A percentile compares a stretch with the other conserved stretches of the same genome.
Evolutionary conservation across 1,139 yeast species (phyloP).

Genomic region (Magnusiomyces ingens): DNA sequence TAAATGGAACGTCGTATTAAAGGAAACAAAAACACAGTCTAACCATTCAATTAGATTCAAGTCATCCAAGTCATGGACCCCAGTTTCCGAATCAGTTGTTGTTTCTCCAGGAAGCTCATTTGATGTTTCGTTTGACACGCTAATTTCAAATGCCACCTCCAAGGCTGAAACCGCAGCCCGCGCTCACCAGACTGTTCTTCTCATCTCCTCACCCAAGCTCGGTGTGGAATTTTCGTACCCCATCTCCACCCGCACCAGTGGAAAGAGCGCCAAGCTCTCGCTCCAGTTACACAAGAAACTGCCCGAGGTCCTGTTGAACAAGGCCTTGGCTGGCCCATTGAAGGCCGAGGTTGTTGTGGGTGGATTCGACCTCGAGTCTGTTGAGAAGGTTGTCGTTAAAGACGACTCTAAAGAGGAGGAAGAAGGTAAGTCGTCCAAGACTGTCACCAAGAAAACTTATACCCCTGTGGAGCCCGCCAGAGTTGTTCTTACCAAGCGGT

Average conservation of each 20-base stretch:
- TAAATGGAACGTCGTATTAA: neutral
- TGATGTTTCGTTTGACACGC: slow-evolving; percentile 2
- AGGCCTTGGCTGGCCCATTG: slow-evolving; percentile 14
- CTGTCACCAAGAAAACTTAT: neutral
- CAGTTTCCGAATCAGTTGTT: neutral
- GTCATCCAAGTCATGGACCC: neutral
- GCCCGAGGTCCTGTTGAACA: slow-evolving; percentile 23
- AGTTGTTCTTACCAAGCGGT: neutral
- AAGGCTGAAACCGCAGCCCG: slow-evolving; percentile 16
- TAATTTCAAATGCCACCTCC: neutral
- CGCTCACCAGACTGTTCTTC: slow-evolving; percentile 29
- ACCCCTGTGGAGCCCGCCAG: neutral
- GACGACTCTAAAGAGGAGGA: slow-evolving; percentile 7
- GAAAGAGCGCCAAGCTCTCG: slow-evolving; percentile 26
- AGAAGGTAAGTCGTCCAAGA: neutral
- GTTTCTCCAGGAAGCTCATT: neutral
- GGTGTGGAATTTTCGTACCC: slow-evolving; percentile 26
- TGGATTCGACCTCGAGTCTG: slow-evolving; percentile 9
- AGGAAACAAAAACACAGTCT: neutral
- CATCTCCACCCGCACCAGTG: slow-evolving; percentile 22
- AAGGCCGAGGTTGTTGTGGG: slow-evolving; percentile 14
- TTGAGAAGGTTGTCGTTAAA: neutral
- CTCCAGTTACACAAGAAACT: slow-evolving; percentile 25
- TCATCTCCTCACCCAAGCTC: slow-evolving; percentile 21
- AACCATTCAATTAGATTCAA: slow-evolving; percentile 2